Base-by-base conservation (phyloP, 177 flowering plant species). In the Vitis hybrid region DNA sequence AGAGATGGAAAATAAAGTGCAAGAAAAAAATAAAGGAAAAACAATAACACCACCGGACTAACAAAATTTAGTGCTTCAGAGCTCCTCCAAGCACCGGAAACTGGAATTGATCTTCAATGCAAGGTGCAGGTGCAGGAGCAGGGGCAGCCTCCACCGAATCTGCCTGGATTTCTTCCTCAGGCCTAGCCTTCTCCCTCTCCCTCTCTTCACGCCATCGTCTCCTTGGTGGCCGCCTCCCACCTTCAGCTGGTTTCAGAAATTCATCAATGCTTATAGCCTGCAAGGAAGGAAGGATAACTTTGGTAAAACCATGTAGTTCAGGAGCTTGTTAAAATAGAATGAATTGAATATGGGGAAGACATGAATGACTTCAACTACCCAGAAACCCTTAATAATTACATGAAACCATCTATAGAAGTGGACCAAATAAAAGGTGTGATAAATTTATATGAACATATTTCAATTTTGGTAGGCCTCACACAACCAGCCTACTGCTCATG, bases 211-310 rank as follows among this genome's bases (percentile, higher is more conserved):
- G 19, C 64, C 45, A 39, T 26, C 63, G 63, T 11, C 48, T n/a
- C 48, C 45, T n/a, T 15, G 2, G 10, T 3, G 7, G n/a, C 19
- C 10, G 56, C 60, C 50, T 78, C 54, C 57, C 74, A 39, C 74
- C 78, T 10, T 74, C 78, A 14, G 68, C 73, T 10, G 78, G 72
- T 66, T 78, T 78, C 76, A 75, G 68, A 51, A 79, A 79, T 34
- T 75, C 79, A 49, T 56, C 66, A 52, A 79, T 72, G 69, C 56
- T 67, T 50, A 78, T 54, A 78, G 75, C 78, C 57, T 50, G 13
- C 11, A 58, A 48, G 21, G 45, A 26, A 32, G 6, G 6, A 30
- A 51, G 19, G 11, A 17, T 15, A 1, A 26, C 9, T 26, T 32
- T 10, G 9, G 50, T 61, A 6, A 59, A 9, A 9, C 21, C 6